Evolutionary conservation across 257 asterid genomes (phyloP), one percentile per base, ranked within the genome.

Genomic region (Przewalskia tangutica): DNA sequence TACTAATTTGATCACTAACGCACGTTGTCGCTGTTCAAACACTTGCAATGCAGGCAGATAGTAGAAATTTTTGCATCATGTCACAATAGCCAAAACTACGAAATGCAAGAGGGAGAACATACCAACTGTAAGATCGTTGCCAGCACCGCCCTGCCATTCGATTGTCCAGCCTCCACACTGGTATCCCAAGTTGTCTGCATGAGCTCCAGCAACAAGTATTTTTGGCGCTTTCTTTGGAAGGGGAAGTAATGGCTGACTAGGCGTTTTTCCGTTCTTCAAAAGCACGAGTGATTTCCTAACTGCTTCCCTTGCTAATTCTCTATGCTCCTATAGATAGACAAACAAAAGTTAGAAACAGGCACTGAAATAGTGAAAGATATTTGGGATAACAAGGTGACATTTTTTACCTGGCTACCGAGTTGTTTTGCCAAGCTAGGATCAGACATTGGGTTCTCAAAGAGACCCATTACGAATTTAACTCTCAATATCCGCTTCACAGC

Each of bases 141-240:
- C 94, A 11, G 27, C 68, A 64, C 86, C 86, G 4, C 98, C 98
- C 50, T 92, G 98, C 98, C 98, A 95, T 48, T 89, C 87, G 0
- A 93, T 89, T n/a, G 98, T 93, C 98, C 98, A 95, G 8, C 98
- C 98, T 17, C 98, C 97, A 81, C 98, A 93, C 79, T 95, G 98
- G 89, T 89, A 87, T 0, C 98, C 98, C 84, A 95, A 86, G 85
- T 95, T 93, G 83, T 95, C 89, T 0, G 98, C 98, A 84, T 95
- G 98, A 80, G 85, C 88, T 84, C 97, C 98, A 0, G 98, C 93
- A 55, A 95, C 97, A 20, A 93, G 90, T 38, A 95, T 91, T 58
- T 90, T 92, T 11, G 91, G 73, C 0, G 85, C 86, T 83, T 92
- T 92, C 88, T 95, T 95, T 8, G 94, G 86, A 81, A 95, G 98